A percentile compares a stretch with the other conserved stretches of the same genome.
phyloP scores from a whole-genome alignment of 495 filamentous ascomycete genomes.

The Penicillium tannophilum region DNA sequence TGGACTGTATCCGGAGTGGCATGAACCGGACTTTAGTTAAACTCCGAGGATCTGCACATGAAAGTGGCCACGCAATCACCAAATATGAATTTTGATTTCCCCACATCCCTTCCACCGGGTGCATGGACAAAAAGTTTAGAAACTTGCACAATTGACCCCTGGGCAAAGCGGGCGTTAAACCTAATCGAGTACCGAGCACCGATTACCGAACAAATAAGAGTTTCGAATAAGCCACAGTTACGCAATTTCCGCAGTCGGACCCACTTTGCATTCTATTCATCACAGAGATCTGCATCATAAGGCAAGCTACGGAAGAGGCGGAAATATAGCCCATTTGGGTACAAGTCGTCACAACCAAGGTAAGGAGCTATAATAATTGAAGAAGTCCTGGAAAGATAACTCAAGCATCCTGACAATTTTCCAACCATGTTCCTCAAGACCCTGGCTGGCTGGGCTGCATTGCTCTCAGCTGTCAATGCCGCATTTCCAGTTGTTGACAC shows the following conservation, averaged over 20 bases:
- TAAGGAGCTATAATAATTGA: neutral
- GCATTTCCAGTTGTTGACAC: neutral
- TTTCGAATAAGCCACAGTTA: neutral
- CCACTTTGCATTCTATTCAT: too few species aligned
- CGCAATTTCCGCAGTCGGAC: too few species aligned
- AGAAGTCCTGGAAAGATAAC: neutral
- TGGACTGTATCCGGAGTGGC: neutral
- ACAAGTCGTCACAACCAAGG: neutral
- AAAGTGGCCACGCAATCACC: neutral
- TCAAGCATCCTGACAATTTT: neutral
- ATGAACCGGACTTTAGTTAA: too few species aligned
- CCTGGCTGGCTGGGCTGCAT: constrained; percentile 2
- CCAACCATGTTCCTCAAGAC: constrained; percentile 2
- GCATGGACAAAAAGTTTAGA: too few species aligned
- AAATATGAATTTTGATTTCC: too few species aligned
- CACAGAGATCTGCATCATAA: constrained; percentile 1
- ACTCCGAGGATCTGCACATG: too few species aligned
- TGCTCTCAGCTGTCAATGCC: neutral
- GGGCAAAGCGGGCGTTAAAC: neutral
- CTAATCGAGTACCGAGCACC: constrained; percentile 2
- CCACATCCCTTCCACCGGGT: too few species aligned
- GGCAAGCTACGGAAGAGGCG: neutral
- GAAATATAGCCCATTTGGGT: neutral
- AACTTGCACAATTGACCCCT: neutral
- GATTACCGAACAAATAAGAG: constrained; percentile 1